Evolutionary conservation across 257 asterid genomes (phyloP), one percentile per base, ranked within the genome.

Genomic region (Voacanga thouarsii): DNA sequence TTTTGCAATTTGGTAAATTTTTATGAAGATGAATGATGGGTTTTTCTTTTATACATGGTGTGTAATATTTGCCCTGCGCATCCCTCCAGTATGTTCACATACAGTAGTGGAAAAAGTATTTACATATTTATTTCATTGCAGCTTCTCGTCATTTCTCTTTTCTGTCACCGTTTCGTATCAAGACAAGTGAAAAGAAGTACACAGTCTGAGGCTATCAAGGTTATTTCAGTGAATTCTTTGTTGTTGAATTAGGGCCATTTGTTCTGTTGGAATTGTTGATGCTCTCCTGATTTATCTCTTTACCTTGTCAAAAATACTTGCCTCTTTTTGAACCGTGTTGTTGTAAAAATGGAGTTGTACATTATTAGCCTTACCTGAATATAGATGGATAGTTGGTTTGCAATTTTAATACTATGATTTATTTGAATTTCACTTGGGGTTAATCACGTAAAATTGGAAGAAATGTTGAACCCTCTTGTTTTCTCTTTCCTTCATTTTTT

Each of bases 71-170:
- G 37, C n/a, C n/a, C n/a, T n/a, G n/a, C n/a, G n/a, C 43, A 18
- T 64, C 43, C 12, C 68, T 47, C 76, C 28, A 24, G 61, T 72
- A 44, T 55, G 26, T 55, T 61, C 47, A 70, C 57, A 16, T 28
- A 44, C 1, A 23, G 12, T 28, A 5, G 33, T 37, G 61, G 75
- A 71, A 65, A 44, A 23, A 23, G 59, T 37, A 16, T 73, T 63
- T 14, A 59, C 24, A 56, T 77, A 61, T 79, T 75, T 79, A 37
- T 74, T 83, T 79, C 26, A 63, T 66, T 79, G 76, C 93, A 94
- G 98, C 94, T 49, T 83, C 92, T 83, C 94, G 92, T 72, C 94
- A 85, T 79, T 92, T 95, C 89, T 95, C 99, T 75, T 86, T 95
- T 76, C 82, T 92, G 71, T 71, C 85, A 2, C 89, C 96, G n/a